Evolutionary conservation across 345 rosid genomes (phyloP).

Genomic region (Sonneratia alba): DNA sequence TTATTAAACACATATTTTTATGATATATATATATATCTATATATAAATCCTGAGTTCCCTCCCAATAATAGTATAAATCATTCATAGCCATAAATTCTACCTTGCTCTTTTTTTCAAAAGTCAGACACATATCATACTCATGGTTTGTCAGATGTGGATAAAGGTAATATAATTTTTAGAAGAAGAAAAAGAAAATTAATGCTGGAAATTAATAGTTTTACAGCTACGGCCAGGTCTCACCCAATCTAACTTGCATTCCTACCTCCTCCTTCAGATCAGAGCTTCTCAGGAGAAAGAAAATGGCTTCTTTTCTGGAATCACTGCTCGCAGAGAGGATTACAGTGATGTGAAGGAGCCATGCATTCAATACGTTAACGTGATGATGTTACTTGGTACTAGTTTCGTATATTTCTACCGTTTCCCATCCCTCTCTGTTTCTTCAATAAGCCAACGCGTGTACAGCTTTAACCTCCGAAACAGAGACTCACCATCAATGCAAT

Average conservation of each 20-base stretch:
- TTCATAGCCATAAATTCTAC: too few relatives aligned
- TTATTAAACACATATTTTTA: too few relatives aligned
- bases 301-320: background rate
- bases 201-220: background rate
- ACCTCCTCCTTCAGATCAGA: background rate
- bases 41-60: too few relatives aligned
- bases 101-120: too few relatives aligned
- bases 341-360: background rate
- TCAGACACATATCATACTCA: too few relatives aligned
- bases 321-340: too few relatives aligned
- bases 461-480: background rate
- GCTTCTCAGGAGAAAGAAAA: background rate
- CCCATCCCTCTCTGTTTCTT: background rate
- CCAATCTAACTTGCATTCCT: background rate
- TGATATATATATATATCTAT: too few relatives aligned
- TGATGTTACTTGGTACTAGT: background rate
- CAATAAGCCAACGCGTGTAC: background rate
- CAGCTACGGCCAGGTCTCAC: background rate
- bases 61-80: too few relatives aligned
- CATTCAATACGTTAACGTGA: background rate
- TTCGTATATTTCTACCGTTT: background rate
- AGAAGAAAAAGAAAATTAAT: too few relatives aligned
- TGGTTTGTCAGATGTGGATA: too few relatives aligned
- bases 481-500: background rate
- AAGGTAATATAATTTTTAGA: too few relatives aligned